Evolutionary conservation across 495 filamentous ascomycete species (phyloP).

Genomic region (Penicillium manginii): DNA sequence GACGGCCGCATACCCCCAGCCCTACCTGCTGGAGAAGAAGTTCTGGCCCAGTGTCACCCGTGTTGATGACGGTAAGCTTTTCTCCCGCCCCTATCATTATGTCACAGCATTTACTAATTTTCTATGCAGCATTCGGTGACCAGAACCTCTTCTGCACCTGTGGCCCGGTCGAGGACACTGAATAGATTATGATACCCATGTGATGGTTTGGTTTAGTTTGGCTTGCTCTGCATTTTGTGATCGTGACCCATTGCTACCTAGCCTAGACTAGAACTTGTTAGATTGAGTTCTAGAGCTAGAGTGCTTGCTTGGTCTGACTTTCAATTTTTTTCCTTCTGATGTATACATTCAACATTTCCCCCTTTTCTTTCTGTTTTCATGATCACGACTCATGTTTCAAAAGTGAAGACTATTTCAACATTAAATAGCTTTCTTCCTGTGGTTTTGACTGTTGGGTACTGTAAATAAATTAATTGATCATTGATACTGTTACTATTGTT

Average conservation of each 20-base stretch:
- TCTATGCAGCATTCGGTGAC: constrained; percentile 77
- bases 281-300: constrained; percentile 1
- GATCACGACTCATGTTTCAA: constrained; percentile 23
- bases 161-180: constrained; percentile 68
- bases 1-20: constrained; percentile 85
- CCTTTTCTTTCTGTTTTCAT: constrained; percentile 12
- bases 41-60: constrained; percentile 94
- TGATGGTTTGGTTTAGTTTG: constrained; percentile 9
- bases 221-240: not conserved
- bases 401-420: constrained; percentile 25
- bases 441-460: not conserved
- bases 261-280: not conserved
- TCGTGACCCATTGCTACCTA: too few species aligned
- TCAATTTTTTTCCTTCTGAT: constrained; percentile 20
- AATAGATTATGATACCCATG: constrained; percentile 50
- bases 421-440: constrained; percentile 6
- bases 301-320: constrained; percentile 5
- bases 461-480: constrained; percentile 7
- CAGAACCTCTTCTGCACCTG: constrained; percentile 96
- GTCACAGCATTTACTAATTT: constrained; percentile 24
- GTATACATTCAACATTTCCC: constrained; percentile 39
- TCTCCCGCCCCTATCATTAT: too few species aligned
- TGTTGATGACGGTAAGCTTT: constrained; percentile 81
- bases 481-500: not conserved
- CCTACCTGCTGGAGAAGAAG: constrained; percentile 92